phyloP scores from a whole-genome alignment of 768 basidiomycete species.

The Rhizopogon roseolus region DNA sequence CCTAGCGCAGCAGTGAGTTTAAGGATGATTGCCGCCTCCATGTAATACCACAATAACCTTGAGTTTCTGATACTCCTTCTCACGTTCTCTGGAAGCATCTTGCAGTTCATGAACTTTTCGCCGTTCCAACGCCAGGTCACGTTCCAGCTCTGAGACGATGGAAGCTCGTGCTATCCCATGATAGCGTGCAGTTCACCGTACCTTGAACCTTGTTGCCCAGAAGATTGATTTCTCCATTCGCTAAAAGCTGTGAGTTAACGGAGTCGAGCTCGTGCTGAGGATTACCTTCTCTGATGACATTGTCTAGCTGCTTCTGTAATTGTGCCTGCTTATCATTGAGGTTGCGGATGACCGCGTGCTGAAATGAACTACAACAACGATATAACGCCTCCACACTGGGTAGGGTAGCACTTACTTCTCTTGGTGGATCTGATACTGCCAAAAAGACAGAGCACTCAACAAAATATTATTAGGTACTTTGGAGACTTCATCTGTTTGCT shows the following conservation, averaged over 20 bases:
- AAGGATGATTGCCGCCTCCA: not conserved
- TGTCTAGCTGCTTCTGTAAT: slow-evolving; percentile 80
- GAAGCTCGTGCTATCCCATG: not conserved
- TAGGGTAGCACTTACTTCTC: slow-evolving; percentile 50
- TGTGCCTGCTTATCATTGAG: slow-evolving; percentile 80
- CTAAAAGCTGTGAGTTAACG: slow-evolving; percentile 29
- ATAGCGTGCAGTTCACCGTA: slow-evolving; percentile 21
- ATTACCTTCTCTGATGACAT: slow-evolving; percentile 78
- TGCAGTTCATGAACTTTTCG: slow-evolving; percentile 71
- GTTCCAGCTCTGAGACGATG: slow-evolving; percentile 56
- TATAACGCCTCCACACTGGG: not conserved
- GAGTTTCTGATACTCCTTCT: slow-evolving; percentile 85
- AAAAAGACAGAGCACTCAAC: slow-evolving; percentile 76
- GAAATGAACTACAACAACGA: slow-evolving; percentile 46
- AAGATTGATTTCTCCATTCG: slow-evolving; percentile 72
- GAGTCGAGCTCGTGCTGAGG: not conserved
- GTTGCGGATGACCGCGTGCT: slow-evolving; percentile 77
- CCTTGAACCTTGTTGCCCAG: slow-evolving; percentile 66
- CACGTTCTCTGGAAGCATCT: slow-evolving; percentile 68
- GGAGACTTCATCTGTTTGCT: not conserved
- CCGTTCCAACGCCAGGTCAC: slow-evolving; percentile 76
- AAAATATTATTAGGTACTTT: slow-evolving; percentile 1
- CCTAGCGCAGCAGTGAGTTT: slow-evolving; percentile 32
- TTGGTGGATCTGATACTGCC: slow-evolving; percentile 88
- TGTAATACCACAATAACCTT: slow-evolving; percentile 43